Evolutionary conservation across 2,329 filamentous ascomycete genomes (phyloP).

Genomic region (Pestalotiopsis sp.): DNA sequence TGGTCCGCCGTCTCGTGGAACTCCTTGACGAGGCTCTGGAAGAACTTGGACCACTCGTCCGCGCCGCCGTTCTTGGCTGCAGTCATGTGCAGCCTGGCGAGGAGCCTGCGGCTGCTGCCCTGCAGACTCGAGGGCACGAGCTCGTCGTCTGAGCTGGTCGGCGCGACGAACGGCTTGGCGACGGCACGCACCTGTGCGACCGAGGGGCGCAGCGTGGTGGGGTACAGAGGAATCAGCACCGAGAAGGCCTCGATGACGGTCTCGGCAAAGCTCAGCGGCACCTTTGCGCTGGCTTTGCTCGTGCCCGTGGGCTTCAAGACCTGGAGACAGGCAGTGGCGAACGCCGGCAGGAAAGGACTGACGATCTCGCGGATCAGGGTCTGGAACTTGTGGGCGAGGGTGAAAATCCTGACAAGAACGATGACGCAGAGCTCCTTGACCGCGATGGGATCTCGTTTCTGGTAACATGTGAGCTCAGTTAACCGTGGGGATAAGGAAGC

Average conservation of each 20-base stretch:
- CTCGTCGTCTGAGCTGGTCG: conserved; percentile 55
- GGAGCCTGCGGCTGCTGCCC: conserved; percentile 62
- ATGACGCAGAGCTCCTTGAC: conserved; percentile 78
- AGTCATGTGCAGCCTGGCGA: conserved; percentile 75
- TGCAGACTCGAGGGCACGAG: conserved; percentile 55
- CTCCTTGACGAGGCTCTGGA: conserved; percentile 62
- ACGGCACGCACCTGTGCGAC: conserved; percentile 67
- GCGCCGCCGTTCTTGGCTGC: conserved; percentile 76
- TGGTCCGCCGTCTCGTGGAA: conserved; percentile 74
- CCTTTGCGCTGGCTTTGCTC: conserved; percentile 35
- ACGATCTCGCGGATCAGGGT: conserved; percentile 86
- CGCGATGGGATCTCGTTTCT: conserved; percentile 77
- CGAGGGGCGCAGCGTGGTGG: conserved; percentile 80
- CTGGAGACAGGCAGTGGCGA: conserved; percentile 73
- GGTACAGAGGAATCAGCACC: conserved; percentile 75
- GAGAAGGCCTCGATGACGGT: conserved; percentile 72
- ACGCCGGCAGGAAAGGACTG: conserved; percentile 76
- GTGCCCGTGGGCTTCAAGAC: conserved; percentile 53
- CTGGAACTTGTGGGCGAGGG: conserved; percentile 78
- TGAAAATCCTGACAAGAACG: conserved; percentile 80
- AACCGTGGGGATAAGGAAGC: neutral
- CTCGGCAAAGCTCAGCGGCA: conserved; percentile 58
- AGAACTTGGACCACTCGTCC: conserved; percentile 75
- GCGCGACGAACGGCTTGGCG: conserved; percentile 62
- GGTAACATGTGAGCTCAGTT: conserved; percentile 11